Percentiles rank a stretch among this genome's conserved stretches.
Conservation (phyloP, 805 yeast species). For the Debaryomyces castellii region DNA sequence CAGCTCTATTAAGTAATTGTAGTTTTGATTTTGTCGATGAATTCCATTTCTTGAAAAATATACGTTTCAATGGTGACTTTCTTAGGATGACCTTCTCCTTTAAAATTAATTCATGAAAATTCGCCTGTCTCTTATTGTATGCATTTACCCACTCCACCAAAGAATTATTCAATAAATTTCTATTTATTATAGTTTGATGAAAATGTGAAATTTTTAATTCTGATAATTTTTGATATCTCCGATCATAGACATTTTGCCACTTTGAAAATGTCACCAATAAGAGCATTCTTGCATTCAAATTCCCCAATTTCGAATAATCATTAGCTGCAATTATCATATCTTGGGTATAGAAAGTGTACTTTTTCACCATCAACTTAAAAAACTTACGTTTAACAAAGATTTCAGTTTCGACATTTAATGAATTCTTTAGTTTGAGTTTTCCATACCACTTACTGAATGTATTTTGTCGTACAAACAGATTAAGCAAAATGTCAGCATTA, state of each 20-base stretch:
- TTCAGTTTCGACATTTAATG: conserved; percentile 15
- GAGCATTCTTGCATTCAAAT: conserved; percentile 5
- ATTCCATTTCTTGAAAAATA: conserved; percentile 15
- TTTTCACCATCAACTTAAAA: conserved; percentile 10
- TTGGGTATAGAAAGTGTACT: conserved; percentile 3
- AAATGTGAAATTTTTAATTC: conserved; percentile 17
- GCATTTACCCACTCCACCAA: conserved; percentile 21
- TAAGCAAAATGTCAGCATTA: conserved; percentile 3
- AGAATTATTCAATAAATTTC: conserved; percentile 8
- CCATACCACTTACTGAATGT: conserved; percentile 6
- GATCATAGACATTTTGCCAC: conserved; percentile 25
- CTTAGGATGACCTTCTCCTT: conserved; percentile 6
- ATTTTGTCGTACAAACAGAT: not conserved
- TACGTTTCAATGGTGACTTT: conserved; percentile 1
- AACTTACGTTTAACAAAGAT: conserved; percentile 19
- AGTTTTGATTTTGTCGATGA: conserved; percentile 1
- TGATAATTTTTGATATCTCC: conserved; percentile 19
- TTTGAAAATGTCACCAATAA: conserved; percentile 5
- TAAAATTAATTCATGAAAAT: conserved; percentile 7
- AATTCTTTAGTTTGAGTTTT: conserved; percentile 1
- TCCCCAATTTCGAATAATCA: not conserved
- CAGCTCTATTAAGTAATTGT: conserved; percentile 10
- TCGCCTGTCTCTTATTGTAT: conserved; percentile 14
- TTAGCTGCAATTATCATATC: conserved; percentile 3
- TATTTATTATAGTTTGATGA: conserved; percentile 11